Evolutionary conservation across 192 early-diverging fungal species (phyloP).

Genomic region (Chytriomyces confervae): DNA sequence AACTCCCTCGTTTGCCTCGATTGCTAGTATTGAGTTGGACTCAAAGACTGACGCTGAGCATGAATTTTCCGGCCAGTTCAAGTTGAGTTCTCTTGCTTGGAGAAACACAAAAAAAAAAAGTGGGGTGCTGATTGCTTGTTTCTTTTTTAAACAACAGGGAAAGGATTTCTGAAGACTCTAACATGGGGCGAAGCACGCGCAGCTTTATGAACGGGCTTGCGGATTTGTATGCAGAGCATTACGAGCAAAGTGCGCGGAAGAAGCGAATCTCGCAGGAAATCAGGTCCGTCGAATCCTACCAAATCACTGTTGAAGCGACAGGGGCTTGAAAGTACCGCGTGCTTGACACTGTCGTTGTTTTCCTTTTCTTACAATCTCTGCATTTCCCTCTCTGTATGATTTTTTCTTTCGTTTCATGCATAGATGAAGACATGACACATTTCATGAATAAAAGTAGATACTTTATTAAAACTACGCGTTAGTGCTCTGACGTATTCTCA

Average conservation of each 20-base stretch:
- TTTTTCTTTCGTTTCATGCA: too few relatives aligned
- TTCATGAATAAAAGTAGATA: too few relatives aligned
- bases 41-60: neutral
- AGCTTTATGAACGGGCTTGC: slow-evolving; percentile 25
- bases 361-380: too few relatives aligned
- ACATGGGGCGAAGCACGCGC: neutral
- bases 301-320: too few relatives aligned
- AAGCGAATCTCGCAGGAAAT: neutral
- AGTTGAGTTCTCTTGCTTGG: neutral
- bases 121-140: neutral
- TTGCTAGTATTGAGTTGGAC: neutral
- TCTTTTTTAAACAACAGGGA: neutral
- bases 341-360: too few relatives aligned
- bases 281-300: too few relatives aligned
- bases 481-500: too few relatives aligned
- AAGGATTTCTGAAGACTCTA: neutral
- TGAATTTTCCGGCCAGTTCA: neutral
- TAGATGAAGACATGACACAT: too few relatives aligned
- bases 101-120: too few relatives aligned
- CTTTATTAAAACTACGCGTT: too few relatives aligned
- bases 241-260: slow-evolving; percentile 8
- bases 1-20: neutral
- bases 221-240: slow-evolving; percentile 9
- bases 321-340: too few relatives aligned
- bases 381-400: too few relatives aligned